Evolutionary conservation across 1,139 yeast genomes (phyloP).

Genomic region (Pichia sp.): DNA sequence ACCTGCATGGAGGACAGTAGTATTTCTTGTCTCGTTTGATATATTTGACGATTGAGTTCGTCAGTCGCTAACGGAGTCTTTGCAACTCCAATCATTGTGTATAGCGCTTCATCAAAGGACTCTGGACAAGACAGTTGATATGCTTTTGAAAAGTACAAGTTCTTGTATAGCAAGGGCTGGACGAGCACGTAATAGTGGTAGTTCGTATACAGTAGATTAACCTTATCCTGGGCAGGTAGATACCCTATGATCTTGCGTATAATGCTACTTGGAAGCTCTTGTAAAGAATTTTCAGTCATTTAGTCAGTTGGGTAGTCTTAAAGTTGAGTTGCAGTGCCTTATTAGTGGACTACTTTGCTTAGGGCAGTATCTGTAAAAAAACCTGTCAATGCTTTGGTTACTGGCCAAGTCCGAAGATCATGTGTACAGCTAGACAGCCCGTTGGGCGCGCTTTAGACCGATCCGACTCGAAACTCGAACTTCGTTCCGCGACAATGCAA

Average conservation of each 20-base stretch:
- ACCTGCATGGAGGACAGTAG: slow-evolving; percentile 23
- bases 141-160: slow-evolving; percentile 19
- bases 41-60: slow-evolving; percentile 16
- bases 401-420: no score
- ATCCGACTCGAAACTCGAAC: no score
- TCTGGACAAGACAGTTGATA: slow-evolving; percentile 8
- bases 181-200: slow-evolving; percentile 22
- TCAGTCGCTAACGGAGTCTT: slow-evolving; percentile 21
- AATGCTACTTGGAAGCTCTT: slow-evolving; percentile 18
- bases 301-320: no score
- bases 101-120: slow-evolving; percentile 15
- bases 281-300: no score
- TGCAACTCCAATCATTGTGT: slow-evolving; percentile 24
- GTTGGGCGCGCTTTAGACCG: no score
- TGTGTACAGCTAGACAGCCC: no score
- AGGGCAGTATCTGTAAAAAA: no score
- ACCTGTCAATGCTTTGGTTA: no score
- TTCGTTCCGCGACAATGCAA: no score
- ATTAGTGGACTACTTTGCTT: no score
- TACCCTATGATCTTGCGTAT: slow-evolving; percentile 14
- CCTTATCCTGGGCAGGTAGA: slow-evolving; percentile 25
- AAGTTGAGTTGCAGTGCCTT: no score
- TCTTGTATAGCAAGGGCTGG: slow-evolving; percentile 22
- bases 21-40: slow-evolving; percentile 22
- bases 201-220: slow-evolving; percentile 21